A percentile compares a stretch with the other conserved stretches of the same genome.
These are phyloP conservation scores for Nannochloris sp. DNA, from an alignment of 139 green algal species.

Conservation along the genomic window DNA sequence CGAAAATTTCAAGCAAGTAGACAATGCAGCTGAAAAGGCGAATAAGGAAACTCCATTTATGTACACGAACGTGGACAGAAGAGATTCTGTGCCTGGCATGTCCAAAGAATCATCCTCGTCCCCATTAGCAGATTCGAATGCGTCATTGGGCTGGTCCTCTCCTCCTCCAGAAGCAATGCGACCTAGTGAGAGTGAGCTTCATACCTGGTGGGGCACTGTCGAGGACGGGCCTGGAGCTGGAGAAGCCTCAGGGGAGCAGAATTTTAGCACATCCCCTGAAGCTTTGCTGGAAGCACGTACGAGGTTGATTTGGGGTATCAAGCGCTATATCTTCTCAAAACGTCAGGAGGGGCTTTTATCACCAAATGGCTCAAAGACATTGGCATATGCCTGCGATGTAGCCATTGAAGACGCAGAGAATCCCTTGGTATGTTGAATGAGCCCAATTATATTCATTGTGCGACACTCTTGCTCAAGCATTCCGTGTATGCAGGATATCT, in stretches of 20 bases:
- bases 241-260: not conserved
- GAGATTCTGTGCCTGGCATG: too few relatives aligned
- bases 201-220: not conserved
- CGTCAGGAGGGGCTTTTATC: not conserved
- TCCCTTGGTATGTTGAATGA: not conserved
- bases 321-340: not conserved
- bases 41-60: too few relatives aligned
- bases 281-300: not conserved
- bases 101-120: too few relatives aligned
- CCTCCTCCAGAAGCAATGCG: too few relatives aligned
- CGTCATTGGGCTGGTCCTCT: too few relatives aligned
- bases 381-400: not conserved
- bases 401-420: not conserved
- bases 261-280: not conserved
- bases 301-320: not conserved
- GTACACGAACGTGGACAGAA: too few relatives aligned
- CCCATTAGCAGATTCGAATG: too few relatives aligned
- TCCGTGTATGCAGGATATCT: not conserved
- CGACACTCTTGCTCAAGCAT: not conserved
- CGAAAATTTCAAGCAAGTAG: too few relatives aligned
- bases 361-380: not conserved
- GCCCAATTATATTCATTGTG: not conserved
- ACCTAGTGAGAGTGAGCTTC: too few relatives aligned
- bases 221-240: not conserved
- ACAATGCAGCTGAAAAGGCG: too few relatives aligned